Evolutionary conservation across 208 protist species (phyloP).

Genomic region (Trypanosoma boissoni): DNA sequence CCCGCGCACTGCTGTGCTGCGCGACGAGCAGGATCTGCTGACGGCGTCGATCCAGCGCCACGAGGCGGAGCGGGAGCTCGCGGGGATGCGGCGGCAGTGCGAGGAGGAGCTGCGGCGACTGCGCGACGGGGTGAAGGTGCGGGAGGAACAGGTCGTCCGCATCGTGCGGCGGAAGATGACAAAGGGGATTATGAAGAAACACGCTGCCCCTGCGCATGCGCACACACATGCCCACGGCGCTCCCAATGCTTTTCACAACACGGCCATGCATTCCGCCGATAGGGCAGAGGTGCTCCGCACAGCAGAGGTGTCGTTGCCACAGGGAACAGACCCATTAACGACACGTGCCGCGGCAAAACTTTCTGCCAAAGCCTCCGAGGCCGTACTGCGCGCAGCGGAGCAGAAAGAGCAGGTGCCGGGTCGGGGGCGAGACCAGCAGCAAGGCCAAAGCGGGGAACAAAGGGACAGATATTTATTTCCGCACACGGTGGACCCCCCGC

Average conservation of each 20-base stretch:
- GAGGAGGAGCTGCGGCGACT: constrained; percentile 42
- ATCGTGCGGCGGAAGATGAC: constrained; percentile 29
- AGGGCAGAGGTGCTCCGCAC: too few species aligned
- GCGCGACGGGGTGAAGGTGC: constrained; percentile 27
- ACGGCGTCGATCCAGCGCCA: constrained; percentile 50
- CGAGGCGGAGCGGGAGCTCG: constrained; percentile 52
- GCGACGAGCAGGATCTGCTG: constrained; percentile 56
- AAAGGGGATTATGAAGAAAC: neutral
- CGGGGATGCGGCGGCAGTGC: constrained; percentile 39
- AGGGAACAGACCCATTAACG: too few species aligned
- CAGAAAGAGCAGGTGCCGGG: too few species aligned
- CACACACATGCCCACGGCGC: neutral
- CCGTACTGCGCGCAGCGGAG: too few species aligned
- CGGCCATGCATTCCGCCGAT: neutral
- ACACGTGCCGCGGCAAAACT: too few species aligned
- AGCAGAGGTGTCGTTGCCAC: too few species aligned
- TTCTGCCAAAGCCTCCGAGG: too few species aligned
- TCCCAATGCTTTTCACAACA: neutral
- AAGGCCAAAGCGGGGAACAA: too few species aligned
- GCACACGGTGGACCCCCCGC: too few species aligned
- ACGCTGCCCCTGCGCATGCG: neutral
- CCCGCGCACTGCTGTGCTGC: constrained; percentile 46
- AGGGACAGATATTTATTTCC: too few species aligned
- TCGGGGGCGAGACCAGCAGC: too few species aligned
- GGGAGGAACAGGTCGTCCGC: constrained; percentile 19